Base-by-base conservation (phyloP, 2,329 filamentous ascomycete genomes). In the Nemania abortiva region DNA sequence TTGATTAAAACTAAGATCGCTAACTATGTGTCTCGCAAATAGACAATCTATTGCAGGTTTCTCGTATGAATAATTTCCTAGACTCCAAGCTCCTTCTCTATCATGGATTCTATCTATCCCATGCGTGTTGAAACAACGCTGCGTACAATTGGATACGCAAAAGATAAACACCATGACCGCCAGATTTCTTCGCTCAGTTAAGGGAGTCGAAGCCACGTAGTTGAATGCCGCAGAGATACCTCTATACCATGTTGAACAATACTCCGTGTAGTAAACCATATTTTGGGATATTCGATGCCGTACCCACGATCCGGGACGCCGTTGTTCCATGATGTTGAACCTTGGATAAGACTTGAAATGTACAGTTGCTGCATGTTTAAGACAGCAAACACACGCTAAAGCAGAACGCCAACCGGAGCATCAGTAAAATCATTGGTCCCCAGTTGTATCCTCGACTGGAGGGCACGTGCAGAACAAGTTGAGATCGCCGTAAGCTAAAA, bases 401-500 rank as follows among this genome's bases (percentile, higher is more conserved):
- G 24, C 20, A 65, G 53, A 55, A 53, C 18, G 15, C 42, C 3
- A 29, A 27, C n/a, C 39, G 18, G 6, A 24, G 20, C 22, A 53
- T 54, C 10, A 29, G 34, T 53, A 53, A 24, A 57, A n/a, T 69
- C 13, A 71, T 3, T 60, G 29, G 10, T 57, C 61, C n/a, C 77
- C 78, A 1, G 83, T 86, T 18, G 85, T 87, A 73, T 87, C 86
- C 81, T 94, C 92, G 7, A 97, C 92, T 0, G 95, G 94, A 47
- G 93, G 92, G 80, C 95, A 98, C 10, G 94, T 97, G 85, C 95
- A 98, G 87, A 97, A 97, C 70, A 98, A 88, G 83, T 98, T 97
- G 77, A 91, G 88, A 78, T 98, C 95, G 68, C 95, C 95, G 77
- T 93, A 97, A 13, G 93, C 93, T 95, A 74, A 37, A 22, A 15